Evolutionary conservation across 2,329 filamentous ascomycete species (phyloP), one percentile per base, ranked within the genome.

Genomic region (Calonectria fujianensis): DNA sequence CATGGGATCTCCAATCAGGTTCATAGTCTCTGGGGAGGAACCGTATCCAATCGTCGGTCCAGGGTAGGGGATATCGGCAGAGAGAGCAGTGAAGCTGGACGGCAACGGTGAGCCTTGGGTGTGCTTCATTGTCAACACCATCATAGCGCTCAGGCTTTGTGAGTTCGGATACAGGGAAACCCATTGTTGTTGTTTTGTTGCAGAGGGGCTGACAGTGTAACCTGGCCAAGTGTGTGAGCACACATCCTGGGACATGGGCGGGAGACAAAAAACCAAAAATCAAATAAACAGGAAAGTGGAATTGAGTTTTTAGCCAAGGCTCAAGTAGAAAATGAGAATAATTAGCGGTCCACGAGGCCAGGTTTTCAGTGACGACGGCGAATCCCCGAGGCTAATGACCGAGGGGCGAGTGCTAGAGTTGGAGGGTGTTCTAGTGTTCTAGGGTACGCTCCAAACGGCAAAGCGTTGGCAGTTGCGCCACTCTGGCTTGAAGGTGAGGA

Each of bases 1-100:
- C 65, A n/a, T 68, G 48, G n/a, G 51, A 68, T 52, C 51, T 52
- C 65, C 48, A 68, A n/a, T 68, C 48, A 11, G 50, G 65, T 31
- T 54, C 32, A 54, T 39, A 54, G 57, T 63, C 35, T 39, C 57
- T 63, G 2, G 57, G 57, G 24, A 63, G 57, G n/a, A 41, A 63
- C 4, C 57, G 57, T 63, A 63, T 63, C 57, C 57, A 63, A 24
- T 39, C 57, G 24, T 63, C 57, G 14, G 57, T 63, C 48, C 65
- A 68, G 32, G 65, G 65, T 39, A 68, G 50, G 24, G 32, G 27
- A 31, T 68, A 35, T 39, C 50, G 50, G 20, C 65, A 54, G 35
- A 68, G 65, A 13, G 27, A 27, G 24, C 65, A 68, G 24, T 52
- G 48, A 27, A 68, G 48, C n/a, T 63, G 57, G 20, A 63, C 57